Evolutionary conservation across 352 stramenopile genomes (phyloP), one percentile per base, ranked within the genome.

Genomic region (Phytophthora quininea): DNA sequence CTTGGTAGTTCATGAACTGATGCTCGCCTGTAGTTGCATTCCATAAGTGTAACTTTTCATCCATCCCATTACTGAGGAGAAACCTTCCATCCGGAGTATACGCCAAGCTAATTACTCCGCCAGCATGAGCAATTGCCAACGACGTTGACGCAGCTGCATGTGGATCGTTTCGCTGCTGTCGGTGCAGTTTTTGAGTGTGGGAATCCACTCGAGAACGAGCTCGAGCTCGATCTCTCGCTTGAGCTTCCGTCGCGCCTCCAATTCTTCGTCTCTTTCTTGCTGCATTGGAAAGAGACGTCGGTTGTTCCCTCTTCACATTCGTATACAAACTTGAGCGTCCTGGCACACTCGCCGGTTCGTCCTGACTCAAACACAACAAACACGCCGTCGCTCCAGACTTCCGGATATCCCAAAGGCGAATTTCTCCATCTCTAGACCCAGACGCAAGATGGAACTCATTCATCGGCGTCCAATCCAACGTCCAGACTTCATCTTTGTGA

Each of bases 361-460:
- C 78, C 11, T 86, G 79, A 61, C 95, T 94, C 8, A 96, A 74
- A 62, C 79, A 93, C 24, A 91, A 75, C 53, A 96, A 62, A 67
- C 90, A 97, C 4, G 90, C 90, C 0, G 89, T 95, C 1, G 85
- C 67, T 19, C 90, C 90, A 0, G 89, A 96, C 46, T 85, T 79
- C 48, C 90, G 87, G 46, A 96, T 92, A 62, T 97, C 90, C 90
- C 90, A 97, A 30, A 97, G 55, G 15, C 89, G 82, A 40, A 96
- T 80, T 53, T 90, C 79, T 29, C 82, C 85, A 58, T 87, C 74
- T 66, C 78, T 68, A 10, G 76, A 76, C 12, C 82, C 90, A 0
- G 86, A 86, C 2, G 71, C 66, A 19, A 97, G 64, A 9, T 95
- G 48, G 67, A 88, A 95, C 65, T 96, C 89, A 62, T 84, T 87